Percentiles rank a stretch among this genome's conserved stretches.
Evolutionary conservation across 2,329 filamentous ascomycete genomes (phyloP).

Genomic region (Aspergillus chevalieri): DNA sequence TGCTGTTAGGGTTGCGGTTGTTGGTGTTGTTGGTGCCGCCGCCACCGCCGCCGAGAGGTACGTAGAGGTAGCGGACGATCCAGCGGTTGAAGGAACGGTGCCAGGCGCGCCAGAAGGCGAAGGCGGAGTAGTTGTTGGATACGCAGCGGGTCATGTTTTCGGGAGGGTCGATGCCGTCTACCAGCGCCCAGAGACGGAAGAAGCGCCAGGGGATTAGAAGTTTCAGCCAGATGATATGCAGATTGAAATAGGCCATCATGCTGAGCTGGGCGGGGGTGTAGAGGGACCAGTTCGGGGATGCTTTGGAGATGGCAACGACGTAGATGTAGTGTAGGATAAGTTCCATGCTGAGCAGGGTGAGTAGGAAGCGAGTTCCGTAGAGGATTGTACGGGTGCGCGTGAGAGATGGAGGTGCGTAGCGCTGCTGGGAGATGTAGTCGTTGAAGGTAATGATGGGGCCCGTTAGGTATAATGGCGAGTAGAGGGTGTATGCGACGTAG

Average conservation of each 20-base stretch:
- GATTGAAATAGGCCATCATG: constrained; percentile 90
- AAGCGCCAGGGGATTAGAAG: constrained; percentile 95
- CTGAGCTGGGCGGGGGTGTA: constrained; percentile 85
- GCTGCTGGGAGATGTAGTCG: constrained; percentile 85
- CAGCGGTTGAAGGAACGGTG: constrained; percentile 93
- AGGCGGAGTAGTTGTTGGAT: constrained; percentile 84
- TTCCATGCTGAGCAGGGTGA: constrained; percentile 84
- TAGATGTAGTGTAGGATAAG: constrained; percentile 87
- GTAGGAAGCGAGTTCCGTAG: constrained; percentile 75
- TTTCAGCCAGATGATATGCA: constrained; percentile 97
- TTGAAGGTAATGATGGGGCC: constrained; percentile 97
- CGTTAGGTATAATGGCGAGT: constrained; percentile 85
- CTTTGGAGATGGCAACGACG: constrained; percentile 83
- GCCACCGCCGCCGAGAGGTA: constrained; percentile 72
- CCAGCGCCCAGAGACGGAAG: constrained; percentile 90
- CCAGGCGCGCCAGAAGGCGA: constrained; percentile 94
- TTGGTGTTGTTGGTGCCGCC: constrained; percentile 49
- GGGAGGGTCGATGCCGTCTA: constrained; percentile 87
- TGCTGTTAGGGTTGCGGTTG: constrained; percentile 51
- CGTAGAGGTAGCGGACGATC: constrained; percentile 87
- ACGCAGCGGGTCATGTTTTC: constrained; percentile 99
- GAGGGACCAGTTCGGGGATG: constrained; percentile 68
- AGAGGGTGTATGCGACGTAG: constrained; percentile 83
- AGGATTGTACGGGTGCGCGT: constrained; percentile 64
- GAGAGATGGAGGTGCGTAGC: constrained; percentile 66